phyloP scores from a whole-genome alignment of 2,329 filamentous ascomycete genomes.

The Fusarium veterinarium region DNA sequence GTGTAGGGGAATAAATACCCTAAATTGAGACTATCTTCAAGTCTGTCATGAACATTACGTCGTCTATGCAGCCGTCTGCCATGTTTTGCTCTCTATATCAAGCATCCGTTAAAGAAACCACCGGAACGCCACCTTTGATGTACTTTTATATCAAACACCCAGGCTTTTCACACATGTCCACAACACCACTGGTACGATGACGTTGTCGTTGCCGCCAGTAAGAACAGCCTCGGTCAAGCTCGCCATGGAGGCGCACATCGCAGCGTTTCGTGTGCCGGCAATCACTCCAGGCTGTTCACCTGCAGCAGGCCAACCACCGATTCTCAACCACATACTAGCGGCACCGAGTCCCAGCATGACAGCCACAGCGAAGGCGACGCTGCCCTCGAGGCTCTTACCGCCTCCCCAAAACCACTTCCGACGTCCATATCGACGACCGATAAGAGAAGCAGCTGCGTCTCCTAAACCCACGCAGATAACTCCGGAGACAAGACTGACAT shows the following conservation, averaged over 20 bases:
- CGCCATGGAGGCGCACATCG: conserved; percentile 79
- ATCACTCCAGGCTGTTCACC: conserved; percentile 53
- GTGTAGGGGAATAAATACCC: neutral
- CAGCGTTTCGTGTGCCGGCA: conserved; percentile 70
- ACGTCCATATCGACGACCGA: conserved; percentile 86
- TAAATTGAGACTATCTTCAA: conserved; percentile 1
- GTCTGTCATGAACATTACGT: conserved; percentile 41
- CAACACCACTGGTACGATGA: conserved; percentile 91
- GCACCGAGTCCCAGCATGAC: conserved; percentile 80
- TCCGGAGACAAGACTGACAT: conserved; percentile 91
- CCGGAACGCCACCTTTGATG: conserved; percentile 29
- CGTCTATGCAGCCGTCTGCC: conserved; percentile 29
- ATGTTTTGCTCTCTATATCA: conserved; percentile 16
- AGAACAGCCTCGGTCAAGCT: conserved; percentile 95
- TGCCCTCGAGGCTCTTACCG: conserved; percentile 93
- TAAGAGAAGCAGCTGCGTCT: conserved; percentile 90
- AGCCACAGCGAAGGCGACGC: conserved; percentile 81
- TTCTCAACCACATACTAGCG: conserved; percentile 77
- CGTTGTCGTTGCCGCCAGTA: conserved; percentile 98
- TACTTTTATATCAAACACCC: conserved; percentile 57
- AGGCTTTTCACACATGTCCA: conserved; percentile 92
- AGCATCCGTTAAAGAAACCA: neutral
- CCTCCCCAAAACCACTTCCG: conserved; percentile 97
- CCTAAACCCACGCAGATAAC: conserved; percentile 96
- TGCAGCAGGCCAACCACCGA: conserved; percentile 78